Base-by-base conservation (phyloP, 164 flowering plant species). In the Dillenia turbinata region DNA sequence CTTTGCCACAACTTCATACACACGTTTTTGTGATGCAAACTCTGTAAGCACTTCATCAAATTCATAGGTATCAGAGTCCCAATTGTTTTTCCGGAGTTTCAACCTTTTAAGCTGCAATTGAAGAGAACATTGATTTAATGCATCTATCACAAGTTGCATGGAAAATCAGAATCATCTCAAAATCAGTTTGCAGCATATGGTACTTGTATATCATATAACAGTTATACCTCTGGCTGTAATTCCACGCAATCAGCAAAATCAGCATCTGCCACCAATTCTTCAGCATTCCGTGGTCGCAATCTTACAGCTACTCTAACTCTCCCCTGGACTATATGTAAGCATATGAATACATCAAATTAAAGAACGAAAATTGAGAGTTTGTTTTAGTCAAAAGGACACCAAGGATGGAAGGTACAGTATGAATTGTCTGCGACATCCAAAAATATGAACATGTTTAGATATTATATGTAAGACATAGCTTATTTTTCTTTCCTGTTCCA, bases 221-320 rank as follows among this genome's bases (percentile, higher is more conserved):
- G 13, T 44, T 52, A 19, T 63, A 88, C 98, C 98, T 93, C 98
- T 26, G 98, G 98, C 72, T 84, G 99, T 66, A 95, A 68, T 63
- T 95, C 97, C 13, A 95, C 99, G 73, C 99, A 95, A 74, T 92
- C 97, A 58, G 93, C 97, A 84, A 95, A 95, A 80, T 95, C 99
- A 57, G 97, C 96, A 82, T 95, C 99, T 11, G 92, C 86, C 40
- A 77, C 83, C 65, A 60, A 63, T 71, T 95, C 99, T 69, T 95
- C 97, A 44, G 85, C 78, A 80, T 85, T 95, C 22, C 83, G 82
- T 0, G 97, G 96, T 46, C 99, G 82, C 70, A 95, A 76, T 72
- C 99, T 78, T 17, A 95, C 96, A 65, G 96, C 97, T 12, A 95
- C 99, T 57, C 99, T 78, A 63, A 95, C 99, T 74, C 97, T 84